phyloP scores from a whole-genome alignment of 2,329 filamentous ascomycete genomes.

The Trichoderma aggressivum region DNA sequence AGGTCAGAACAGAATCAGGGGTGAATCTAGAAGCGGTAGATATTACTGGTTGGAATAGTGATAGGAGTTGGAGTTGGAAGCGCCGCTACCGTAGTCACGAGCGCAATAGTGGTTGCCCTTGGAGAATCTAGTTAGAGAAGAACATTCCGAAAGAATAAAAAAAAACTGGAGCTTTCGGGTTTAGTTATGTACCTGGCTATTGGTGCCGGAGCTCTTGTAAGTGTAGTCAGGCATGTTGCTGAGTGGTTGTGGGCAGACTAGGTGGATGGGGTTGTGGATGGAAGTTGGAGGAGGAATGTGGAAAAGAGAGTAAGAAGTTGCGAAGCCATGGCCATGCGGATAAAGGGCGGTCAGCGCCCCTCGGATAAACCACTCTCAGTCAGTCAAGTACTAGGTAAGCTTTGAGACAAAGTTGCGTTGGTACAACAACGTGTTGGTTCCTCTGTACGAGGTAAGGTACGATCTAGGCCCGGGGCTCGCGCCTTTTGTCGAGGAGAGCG shows the following conservation, averaged over 20 bases:
- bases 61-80: conserved; percentile 57
- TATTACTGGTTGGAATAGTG: conserved; percentile 64
- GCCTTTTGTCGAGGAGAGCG: background rate
- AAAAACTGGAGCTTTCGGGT: background rate
- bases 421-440: background rate
- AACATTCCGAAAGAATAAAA: background rate
- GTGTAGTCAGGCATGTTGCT: conserved; percentile 32
- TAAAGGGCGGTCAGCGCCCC: background rate
- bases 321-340: background rate
- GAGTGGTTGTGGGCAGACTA: background rate
- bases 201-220: conserved; percentile 56
- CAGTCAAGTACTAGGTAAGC: background rate
- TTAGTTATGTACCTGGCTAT: conserved; percentile 55
- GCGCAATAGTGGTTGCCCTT: conserved; percentile 67
- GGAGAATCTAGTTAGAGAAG: background rate
- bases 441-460: background rate
- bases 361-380: background rate
- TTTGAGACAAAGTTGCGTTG: background rate
- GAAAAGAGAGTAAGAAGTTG: background rate
- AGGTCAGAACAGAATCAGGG: background rate
- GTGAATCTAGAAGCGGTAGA: background rate
- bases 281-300: background rate
- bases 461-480: background rate
- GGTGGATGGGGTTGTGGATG: background rate
- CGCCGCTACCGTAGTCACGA: conserved; percentile 58